A percentile compares a stretch with the other conserved stretches of the same genome.
Evolutionary conservation across 2,329 filamentous ascomycete genomes (phyloP).

Genomic region (Shiraia sp.): DNA sequence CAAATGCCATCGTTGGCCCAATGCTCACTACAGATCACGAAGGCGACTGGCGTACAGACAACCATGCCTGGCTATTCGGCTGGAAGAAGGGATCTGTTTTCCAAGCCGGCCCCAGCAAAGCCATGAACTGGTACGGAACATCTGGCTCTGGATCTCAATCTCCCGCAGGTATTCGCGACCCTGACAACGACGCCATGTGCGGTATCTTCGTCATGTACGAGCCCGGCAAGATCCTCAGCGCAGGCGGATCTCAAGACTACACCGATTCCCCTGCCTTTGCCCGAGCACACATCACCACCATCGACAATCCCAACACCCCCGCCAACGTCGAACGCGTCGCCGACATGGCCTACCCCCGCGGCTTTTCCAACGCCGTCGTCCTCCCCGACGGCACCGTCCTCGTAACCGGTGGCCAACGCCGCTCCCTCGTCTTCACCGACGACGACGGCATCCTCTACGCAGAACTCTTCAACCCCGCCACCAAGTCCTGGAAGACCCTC

Average conservation of each 20-base stretch:
- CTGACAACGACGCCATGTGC: conserved; percentile 26
- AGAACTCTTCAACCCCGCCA: conserved; percentile 30
- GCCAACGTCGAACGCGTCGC: conserved; percentile 26
- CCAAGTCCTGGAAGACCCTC: conserved; percentile 26
- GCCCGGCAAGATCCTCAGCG: conserved; percentile 29
- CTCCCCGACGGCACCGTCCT: conserved; percentile 33
- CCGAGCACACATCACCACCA: conserved; percentile 27
- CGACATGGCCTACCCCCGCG: conserved; percentile 29
- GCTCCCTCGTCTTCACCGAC: conserved; percentile 28
- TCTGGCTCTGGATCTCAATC: conserved; percentile 19
- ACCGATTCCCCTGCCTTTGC: conserved; percentile 23
- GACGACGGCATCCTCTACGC: conserved; percentile 23
- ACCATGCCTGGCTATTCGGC: conserved; percentile 59
- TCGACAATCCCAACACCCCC: conserved; percentile 16
- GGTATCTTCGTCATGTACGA: conserved; percentile 32
- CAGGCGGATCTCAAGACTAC: conserved; percentile 29
- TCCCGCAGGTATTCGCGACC: conserved; percentile 23
- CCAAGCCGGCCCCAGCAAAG: conserved; percentile 58
- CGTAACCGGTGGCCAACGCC: conserved; percentile 30
- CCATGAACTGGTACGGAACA: conserved; percentile 49
- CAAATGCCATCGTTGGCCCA: conserved; percentile 49
- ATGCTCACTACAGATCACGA: conserved; percentile 56
- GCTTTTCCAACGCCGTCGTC: conserved; percentile 28
- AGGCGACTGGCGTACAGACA: conserved; percentile 54
- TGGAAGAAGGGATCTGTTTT: conserved; percentile 56